Evolutionary conservation across 2,329 filamentous ascomycete genomes (phyloP).

Genomic region (Fusarium siculi): DNA sequence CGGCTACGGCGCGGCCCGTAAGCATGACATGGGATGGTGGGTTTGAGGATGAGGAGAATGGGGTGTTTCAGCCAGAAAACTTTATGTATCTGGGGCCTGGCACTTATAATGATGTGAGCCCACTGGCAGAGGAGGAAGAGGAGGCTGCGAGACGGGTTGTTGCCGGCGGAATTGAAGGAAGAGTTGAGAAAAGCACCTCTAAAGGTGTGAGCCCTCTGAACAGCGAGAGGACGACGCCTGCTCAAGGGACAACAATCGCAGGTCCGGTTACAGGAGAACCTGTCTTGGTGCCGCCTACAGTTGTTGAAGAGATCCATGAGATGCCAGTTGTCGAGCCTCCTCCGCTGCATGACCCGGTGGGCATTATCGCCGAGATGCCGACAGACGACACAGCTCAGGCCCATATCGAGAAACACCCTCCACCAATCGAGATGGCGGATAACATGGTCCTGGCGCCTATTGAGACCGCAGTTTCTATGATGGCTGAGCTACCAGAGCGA

Average conservation of each 20-base stretch:
- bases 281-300: constrained; percentile 33
- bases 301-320: constrained; percentile 46
- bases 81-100: constrained; percentile 65
- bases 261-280: constrained; percentile 19
- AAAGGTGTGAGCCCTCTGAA: constrained; percentile 46
- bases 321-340: constrained; percentile 44
- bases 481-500: constrained; percentile 54
- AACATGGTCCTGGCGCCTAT: constrained; percentile 51
- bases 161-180: constrained; percentile 34
- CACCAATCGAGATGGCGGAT: constrained; percentile 58
- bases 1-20: constrained; percentile 48
- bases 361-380: constrained; percentile 59
- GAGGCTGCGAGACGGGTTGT: constrained; percentile 46
- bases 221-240: constrained; percentile 47
- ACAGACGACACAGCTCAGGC: constrained; percentile 56
- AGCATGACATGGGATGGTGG: constrained; percentile 49
- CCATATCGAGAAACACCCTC: constrained; percentile 55
- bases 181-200: constrained; percentile 19
- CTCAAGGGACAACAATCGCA: constrained; percentile 28
- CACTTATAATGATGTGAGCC: constrained; percentile 58
- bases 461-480: constrained; percentile 43
- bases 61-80: constrained; percentile 62
- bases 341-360: constrained; percentile 53
- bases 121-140: constrained; percentile 55
- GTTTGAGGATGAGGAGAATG: constrained; percentile 42